Evolutionary conservation across 306 rosid species (phyloP), one percentile per base, ranked within the genome.

Genomic region (Adenanthera pavonina): DNA sequence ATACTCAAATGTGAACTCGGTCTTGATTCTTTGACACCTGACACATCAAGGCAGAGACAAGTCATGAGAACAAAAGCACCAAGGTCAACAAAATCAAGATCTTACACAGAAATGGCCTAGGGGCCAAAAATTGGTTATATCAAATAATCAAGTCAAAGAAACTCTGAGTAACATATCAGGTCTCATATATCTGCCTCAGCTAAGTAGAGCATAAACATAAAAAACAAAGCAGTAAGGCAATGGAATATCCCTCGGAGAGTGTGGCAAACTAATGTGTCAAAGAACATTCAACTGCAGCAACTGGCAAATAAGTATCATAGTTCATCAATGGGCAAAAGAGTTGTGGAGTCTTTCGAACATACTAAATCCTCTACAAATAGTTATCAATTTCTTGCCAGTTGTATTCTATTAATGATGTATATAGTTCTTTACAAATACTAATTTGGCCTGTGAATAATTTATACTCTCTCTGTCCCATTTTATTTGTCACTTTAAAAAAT

Each of bases 11-110:
- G 97, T 92, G 83, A 94, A 94, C 36, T 92, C 98, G 0, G 94
- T 90, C 91, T 92, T 94, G 85, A 94, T 94, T 86, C 97, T 89
- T 77, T 94, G 98, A 80, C 98, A 94, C 97, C 97, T 94, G 93
- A 75, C 82, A 83, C 52, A 78, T 47, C 74, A 85, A 84, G 43
- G 64, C 8, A 74, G 49, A 41, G 38, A 77, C 3, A 77, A 40
- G 52, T 80, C 33, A 77, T 34, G 15, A 74, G 35, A 44, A 65
- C 75, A 48, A 38, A 69, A 62, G 77, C 16, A 41, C 20, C 61
- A 7, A n/a, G 10, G 33, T 54, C 33, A 2, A 7, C 8, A 7
- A 17, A 30, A 54, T n/a, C 20, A 13, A 56, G 34, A 20, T 19
- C 62, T n/a, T 20, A 19, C 62, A 56, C 19, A 8, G 62, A 19